Evolutionary conservation across 2,329 filamentous ascomycete genomes (phyloP), one percentile per base, ranked within the genome.

Genomic region (Hypoxylon sp.): DNA sequence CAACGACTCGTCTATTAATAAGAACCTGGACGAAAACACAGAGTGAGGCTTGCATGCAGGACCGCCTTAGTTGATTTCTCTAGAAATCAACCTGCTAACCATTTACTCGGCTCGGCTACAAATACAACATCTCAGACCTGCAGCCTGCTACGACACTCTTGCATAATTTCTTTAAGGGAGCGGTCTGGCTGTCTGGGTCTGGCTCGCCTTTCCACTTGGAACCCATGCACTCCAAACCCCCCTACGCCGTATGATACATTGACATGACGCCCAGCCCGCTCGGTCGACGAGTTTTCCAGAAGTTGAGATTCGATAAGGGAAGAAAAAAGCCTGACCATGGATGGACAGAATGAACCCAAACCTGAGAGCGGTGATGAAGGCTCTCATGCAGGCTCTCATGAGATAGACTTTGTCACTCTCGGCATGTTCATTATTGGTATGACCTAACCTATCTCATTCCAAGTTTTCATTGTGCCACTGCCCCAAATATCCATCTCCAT

Each of bases 351-450:
- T 55, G 67, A 70, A 53, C 60, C 67, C 24, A 68, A 69, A 50
- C 43, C 55, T 15, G 54, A 64, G 13, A 48, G 55, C 34, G 44
- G 55, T 17, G 67, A 59, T 22, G 59, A 60, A 20, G 67, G 59
- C 46, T 56, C 68, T 34, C 79, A 80, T 63, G 77, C 78, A 20
- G 67, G 59, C 46, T 56, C 68, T 34, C 79, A 80, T 63, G 77
- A 78, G 49, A 82, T 90, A 54, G 88, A 91, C 68, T 90, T 91
- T 76, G 87, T 89, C 62, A 90, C 88, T 0, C 72, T 91, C 71
- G 89, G 89, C 71, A 91, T 91, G 89, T 89, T 91, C 71, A 91
- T 91, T 52, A 87, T 91, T 64, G 89, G 88, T 90, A 78, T 76
- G 83, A 65, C 59, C 30, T 52, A 65, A 46, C 37, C 48, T 64